These are phyloP conservation scores for Paralagenidium karlingii DNA, from an alignment of 352 stramenopile species.

Conservation along the genomic window DNA sequence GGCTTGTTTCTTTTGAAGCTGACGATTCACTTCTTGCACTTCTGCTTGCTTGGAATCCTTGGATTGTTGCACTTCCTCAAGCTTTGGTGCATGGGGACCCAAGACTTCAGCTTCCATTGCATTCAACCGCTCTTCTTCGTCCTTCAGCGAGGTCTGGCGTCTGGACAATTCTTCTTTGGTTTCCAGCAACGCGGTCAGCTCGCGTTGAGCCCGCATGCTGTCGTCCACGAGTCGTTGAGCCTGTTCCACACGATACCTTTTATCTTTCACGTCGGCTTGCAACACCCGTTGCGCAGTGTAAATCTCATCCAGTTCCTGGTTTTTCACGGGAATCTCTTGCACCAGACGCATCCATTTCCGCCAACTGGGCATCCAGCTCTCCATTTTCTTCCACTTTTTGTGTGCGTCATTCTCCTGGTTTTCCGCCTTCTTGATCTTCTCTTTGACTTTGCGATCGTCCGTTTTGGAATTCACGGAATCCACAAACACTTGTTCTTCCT, in stretches of 20 bases:
- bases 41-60: slow-evolving; percentile 36
- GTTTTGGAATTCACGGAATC: slow-evolving; percentile 61
- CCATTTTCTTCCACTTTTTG: slow-evolving; percentile 41
- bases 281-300: slow-evolving; percentile 24
- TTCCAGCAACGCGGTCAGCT: slow-evolving; percentile 18
- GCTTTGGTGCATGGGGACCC: slow-evolving; percentile 16
- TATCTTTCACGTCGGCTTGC: slow-evolving; percentile 39
- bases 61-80: slow-evolving; percentile 23
- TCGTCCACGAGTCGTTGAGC: slow-evolving; percentile 20
- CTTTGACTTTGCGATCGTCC: slow-evolving; percentile 52
- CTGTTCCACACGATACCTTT: slow-evolving; percentile 8
- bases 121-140: slow-evolving; percentile 23
- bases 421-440: slow-evolving; percentile 68
- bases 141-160: slow-evolving; percentile 11
- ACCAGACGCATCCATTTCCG: slow-evolving; percentile 45
- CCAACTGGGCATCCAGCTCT: slow-evolving; percentile 52
- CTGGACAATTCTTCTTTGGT: slow-evolving; percentile 17
- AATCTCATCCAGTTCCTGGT: slow-evolving; percentile 28
- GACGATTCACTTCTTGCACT: slow-evolving; percentile 26
- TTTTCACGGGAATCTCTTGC: slow-evolving; percentile 26
- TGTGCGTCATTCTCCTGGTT: slow-evolving; percentile 22
- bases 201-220: slow-evolving; percentile 13
- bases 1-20: slow-evolving; percentile 40
- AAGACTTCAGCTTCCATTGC: slow-evolving; percentile 12
- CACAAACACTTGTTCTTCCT: slow-evolving; percentile 47